Evolutionary conservation across 768 basidiomycete species (phyloP).

Genomic region (Calocybe gangraenosa): DNA sequence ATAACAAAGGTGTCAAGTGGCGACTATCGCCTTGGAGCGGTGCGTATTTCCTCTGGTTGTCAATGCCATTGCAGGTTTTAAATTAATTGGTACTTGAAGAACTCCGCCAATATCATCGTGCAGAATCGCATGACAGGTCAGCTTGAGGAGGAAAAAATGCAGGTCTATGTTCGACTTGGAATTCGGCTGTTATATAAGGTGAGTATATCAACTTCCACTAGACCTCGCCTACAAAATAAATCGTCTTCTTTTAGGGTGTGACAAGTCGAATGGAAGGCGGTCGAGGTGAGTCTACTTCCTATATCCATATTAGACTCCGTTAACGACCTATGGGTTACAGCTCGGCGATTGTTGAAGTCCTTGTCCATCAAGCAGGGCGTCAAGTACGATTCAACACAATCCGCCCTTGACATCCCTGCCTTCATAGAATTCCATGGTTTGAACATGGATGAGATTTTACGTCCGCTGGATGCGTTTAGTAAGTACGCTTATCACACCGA

Average conservation of each 20-base stretch:
- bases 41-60: conserved; percentile 32
- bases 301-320: background rate
- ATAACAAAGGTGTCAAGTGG: conserved; percentile 84
- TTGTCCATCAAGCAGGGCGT: conserved; percentile 90
- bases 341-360: conserved; percentile 80
- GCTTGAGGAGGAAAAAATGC: conserved; percentile 98
- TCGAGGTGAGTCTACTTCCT: conserved; percentile 49
- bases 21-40: conserved; percentile 87
- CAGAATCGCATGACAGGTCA: conserved; percentile 91
- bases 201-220: conserved; percentile 5
- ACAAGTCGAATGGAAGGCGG: conserved; percentile 86
- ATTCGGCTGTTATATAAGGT: conserved; percentile 90
- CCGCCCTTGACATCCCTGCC: conserved; percentile 74
- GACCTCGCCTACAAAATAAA: background rate
- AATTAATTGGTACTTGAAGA: conserved; percentile 44
- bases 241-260: conserved; percentile 50
- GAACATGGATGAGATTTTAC: conserved; percentile 75
- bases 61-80: conserved; percentile 1
- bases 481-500: conserved; percentile 10
- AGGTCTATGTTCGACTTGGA: conserved; percentile 85
- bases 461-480: conserved; percentile 85
- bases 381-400: conserved; percentile 88
- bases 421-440: conserved; percentile 92
- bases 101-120: conserved; percentile 97
- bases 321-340: conserved; percentile 30